Evolutionary conservation across 768 basidiomycete species (phyloP).

Genomic region (Russula ochroleuca): DNA sequence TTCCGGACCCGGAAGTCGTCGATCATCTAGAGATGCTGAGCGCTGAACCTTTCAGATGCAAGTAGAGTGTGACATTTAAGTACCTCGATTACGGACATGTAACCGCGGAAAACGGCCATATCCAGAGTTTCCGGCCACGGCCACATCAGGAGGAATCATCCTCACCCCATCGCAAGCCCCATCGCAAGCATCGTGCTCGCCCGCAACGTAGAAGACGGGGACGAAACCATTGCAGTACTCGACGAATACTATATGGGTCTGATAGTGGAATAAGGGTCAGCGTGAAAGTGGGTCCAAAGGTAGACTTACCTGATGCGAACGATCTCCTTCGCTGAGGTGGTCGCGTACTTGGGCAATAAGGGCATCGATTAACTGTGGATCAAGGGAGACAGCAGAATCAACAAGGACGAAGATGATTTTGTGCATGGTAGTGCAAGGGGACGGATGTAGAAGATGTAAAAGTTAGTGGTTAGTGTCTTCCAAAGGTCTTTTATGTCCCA

Average conservation of each 20-base stretch:
- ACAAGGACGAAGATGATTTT: slow-evolving; percentile 48
- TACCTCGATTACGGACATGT: slow-evolving; percentile 1
- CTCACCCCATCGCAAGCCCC: background rate
- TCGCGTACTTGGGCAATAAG: too few species aligned
- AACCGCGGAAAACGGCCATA: background rate
- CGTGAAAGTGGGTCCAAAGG: background rate
- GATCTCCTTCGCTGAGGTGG: too few species aligned
- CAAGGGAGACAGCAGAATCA: slow-evolving; percentile 29
- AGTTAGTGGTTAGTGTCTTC: too few species aligned
- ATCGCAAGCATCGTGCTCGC: too few species aligned
- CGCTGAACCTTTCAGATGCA: too few species aligned
- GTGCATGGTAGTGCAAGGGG: slow-evolving; percentile 53
- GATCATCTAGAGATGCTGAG: background rate
- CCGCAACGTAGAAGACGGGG: background rate
- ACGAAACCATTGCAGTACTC: background rate
- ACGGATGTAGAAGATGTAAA: too few species aligned
- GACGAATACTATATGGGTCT: background rate
- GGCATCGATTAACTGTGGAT: too few species aligned
- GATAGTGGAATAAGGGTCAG: background rate
- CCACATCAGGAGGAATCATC: too few species aligned
- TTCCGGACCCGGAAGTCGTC: background rate
- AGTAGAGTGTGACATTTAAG: background rate
- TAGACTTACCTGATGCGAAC: background rate
- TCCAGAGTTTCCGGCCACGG: background rate
- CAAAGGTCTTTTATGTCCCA: too few species aligned